A percentile compares a stretch with the other conserved stretches of the same genome.
phyloP scores from a whole-genome alignment of 176 grass and related monocot species.

The Elaeis guineensis region DNA sequence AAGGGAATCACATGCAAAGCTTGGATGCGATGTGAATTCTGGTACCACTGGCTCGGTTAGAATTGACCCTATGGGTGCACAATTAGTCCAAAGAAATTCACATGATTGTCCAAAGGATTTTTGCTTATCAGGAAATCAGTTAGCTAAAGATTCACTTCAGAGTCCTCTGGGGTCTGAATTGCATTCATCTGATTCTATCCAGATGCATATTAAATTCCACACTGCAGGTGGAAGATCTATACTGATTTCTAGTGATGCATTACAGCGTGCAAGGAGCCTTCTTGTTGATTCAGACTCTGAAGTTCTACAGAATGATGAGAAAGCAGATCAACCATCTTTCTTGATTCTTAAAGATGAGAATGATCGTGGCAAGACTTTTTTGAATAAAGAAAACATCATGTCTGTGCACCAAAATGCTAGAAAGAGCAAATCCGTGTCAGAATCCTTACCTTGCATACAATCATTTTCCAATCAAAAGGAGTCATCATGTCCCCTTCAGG shows the following conservation, averaged over 20 bases:
- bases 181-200: conserved; percentile 17
- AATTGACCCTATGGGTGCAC: neutral
- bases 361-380: conserved; percentile 19
- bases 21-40: neutral
- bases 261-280: conserved; percentile 65
- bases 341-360: conserved; percentile 24
- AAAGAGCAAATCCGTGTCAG: conserved; percentile 11
- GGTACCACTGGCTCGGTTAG: neutral
- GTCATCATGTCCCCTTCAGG: conserved; percentile 3
- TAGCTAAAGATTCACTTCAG: conserved; percentile 24
- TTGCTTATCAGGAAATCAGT: conserved; percentile 30
- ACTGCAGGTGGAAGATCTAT: conserved; percentile 57
- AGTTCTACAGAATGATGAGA: conserved; percentile 26
- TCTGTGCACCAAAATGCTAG: neutral
- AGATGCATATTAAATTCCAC: conserved; percentile 43
- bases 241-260: conserved; percentile 55
- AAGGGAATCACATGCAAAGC: conserved; percentile 13
- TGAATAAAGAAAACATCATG: conserved; percentile 28
- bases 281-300: conserved; percentile 41
- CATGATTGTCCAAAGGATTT: neutral
- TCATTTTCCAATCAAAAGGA: conserved; percentile 13
- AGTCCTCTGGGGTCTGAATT: conserved; percentile 22
- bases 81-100: conserved; percentile 15
- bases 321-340: conserved; percentile 8
- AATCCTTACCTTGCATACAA: neutral